Conservation (phyloP, 805 yeast genomes). For the Wickerhamiella allomyrinae region DNA sequence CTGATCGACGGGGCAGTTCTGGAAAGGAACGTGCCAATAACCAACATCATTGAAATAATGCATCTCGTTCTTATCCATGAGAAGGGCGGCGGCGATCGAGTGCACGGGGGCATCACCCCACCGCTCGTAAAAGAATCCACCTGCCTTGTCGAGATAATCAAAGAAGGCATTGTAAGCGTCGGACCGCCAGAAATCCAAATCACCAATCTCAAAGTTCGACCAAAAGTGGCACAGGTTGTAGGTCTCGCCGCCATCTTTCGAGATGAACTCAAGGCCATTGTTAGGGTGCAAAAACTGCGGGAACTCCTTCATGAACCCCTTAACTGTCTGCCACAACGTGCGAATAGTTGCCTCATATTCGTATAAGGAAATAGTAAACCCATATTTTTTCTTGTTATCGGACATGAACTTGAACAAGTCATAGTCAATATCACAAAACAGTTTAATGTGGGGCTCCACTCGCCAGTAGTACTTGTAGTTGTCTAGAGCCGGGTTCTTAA, state of each 20-base stretch:
- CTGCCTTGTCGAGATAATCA: constrained; percentile 45
- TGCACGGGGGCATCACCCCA: constrained; percentile 96
- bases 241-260: constrained; percentile 51
- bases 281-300: constrained; percentile 46
- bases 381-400: constrained; percentile 56
- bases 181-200: constrained; percentile 52
- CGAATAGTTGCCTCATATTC: constrained; percentile 60
- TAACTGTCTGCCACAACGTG: constrained; percentile 62
- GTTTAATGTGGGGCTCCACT: constrained; percentile 69
- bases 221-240: constrained; percentile 83
- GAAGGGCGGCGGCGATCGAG: constrained; percentile 54
- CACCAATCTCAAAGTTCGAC: constrained; percentile 70
- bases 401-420: constrained; percentile 73
- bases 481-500: constrained; percentile 49
- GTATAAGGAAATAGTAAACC: constrained; percentile 59
- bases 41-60: constrained; percentile 68
- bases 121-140: constrained; percentile 75
- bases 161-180: constrained; percentile 45
- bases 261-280: constrained; percentile 56
- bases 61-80: constrained; percentile 41
- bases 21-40: constrained; percentile 49
- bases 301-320: constrained; percentile 43
- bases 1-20: constrained; percentile 45
- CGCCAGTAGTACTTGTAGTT: constrained; percentile 86
- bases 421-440: constrained; percentile 64